Evolutionary conservation across 2,329 filamentous ascomycete species (phyloP), one percentile per base, ranked within the genome.

Genomic region (Emmonsia crescens): DNA sequence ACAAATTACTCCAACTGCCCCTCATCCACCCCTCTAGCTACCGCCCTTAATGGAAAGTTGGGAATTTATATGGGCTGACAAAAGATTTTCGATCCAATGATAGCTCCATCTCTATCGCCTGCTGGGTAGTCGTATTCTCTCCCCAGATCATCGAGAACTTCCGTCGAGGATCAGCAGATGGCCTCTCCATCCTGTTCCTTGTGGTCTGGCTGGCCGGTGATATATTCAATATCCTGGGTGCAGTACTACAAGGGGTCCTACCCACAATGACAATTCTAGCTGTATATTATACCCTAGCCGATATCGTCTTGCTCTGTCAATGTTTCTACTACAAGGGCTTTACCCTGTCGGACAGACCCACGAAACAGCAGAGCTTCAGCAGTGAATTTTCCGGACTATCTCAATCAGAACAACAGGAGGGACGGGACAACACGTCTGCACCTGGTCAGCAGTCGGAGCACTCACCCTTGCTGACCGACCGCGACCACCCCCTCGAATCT

Each of bases 81-180:
- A 55, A 48, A 49, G 36, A 36, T 21, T 44, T 56, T 27, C 14
- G 36, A 29, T 19, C 49, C 31, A 54, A 21, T 40, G 12, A 55
- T 63, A 90, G 92, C 42, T 96, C 92, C 9, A 92, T 99, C 68
- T 96, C 91, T 54, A 96, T 99, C 72, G 92, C 92, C 58, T 96
- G 92, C 73, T 96, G 94, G 94, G 89, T 97, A 62, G 90, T 97
- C 42, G 94, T 99, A 62, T 99, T 96, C 78, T 94, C 91, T 0
- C 94, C 94, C 1, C 94, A 99, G 69, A 96, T 99, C 68, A 87
- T 96, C 68, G 91, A 96, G 71, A 96, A 96, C 73, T 96, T 96
- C 77, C 87, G 86, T 65, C 85, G 91, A 61, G 80, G 84, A 66
- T 95, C 89, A 48, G 90, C 91, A 62, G 91, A 96, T 72, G 93